Evolutionary conservation across 768 basidiomycete species (phyloP).

Genomic region (Podaxis carcinomalis): DNA sequence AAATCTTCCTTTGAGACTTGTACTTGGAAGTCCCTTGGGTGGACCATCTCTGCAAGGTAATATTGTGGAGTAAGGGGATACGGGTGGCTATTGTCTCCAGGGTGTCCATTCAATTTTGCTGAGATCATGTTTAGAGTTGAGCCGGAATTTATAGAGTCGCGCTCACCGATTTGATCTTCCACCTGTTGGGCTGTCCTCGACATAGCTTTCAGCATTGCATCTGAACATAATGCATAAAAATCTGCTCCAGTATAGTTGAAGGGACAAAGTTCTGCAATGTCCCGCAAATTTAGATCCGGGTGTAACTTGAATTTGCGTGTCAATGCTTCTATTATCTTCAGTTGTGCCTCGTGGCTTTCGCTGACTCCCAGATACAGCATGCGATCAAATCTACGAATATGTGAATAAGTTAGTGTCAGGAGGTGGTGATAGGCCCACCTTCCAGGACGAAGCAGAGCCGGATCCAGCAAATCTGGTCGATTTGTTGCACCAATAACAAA

Average conservation of each 20-base stretch:
- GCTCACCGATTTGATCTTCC: constrained; percentile 66
- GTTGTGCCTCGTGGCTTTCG: constrained; percentile 79
- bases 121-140: not conserved
- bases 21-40: constrained; percentile 63
- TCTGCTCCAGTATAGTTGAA: constrained; percentile 98
- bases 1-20: constrained; percentile 79
- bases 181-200: constrained; percentile 78
- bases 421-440: constrained; percentile 42
- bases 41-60: constrained; percentile 79
- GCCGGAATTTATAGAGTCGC: not conserved
- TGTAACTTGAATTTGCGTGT: constrained; percentile 90
- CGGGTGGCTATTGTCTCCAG: constrained; percentile 40
- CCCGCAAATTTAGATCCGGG: constrained; percentile 54
- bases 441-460: constrained; percentile 86
- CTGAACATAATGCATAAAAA: constrained; percentile 95
- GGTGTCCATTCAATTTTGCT: constrained; percentile 46
- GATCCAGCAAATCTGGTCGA: constrained; percentile 86
- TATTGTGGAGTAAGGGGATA: constrained; percentile 82
- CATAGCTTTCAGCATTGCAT: constrained; percentile 95
- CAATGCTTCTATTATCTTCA: constrained; percentile 82
- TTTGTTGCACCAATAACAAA: constrained; percentile 98
- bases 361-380: constrained; percentile 95
- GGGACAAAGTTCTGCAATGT: constrained; percentile 70
- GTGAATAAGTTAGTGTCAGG: not conserved
- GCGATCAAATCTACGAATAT: constrained; percentile 76